These are phyloP conservation scores for Shiraia sp. DNA, from an alignment of 2,329 filamentous ascomycete genomes.

Conservation along the genomic window DNA sequence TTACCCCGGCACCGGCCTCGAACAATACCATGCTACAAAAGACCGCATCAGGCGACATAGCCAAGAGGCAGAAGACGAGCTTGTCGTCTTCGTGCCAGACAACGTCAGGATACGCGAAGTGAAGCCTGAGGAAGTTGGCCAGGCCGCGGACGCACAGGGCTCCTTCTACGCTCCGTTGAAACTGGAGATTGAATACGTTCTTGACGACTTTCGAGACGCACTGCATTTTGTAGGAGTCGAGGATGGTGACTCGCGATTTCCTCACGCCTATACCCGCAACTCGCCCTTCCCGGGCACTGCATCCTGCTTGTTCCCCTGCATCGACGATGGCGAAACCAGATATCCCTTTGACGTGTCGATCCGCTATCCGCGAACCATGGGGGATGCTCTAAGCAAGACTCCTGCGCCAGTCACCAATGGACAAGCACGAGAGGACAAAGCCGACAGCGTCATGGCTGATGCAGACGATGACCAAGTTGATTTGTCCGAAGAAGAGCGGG, in stretches of 20 bases:
- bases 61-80: constrained; percentile 59
- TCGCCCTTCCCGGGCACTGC: constrained; percentile 76
- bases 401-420: constrained; percentile 23
- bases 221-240: constrained; percentile 89
- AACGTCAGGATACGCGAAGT: constrained; percentile 65
- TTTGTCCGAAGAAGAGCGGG: constrained; percentile 76
- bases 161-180: constrained; percentile 61
- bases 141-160: constrained; percentile 28
- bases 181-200: constrained; percentile 75
- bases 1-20: constrained; percentile 64
- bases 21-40: constrained; percentile 77
- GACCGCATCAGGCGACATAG: constrained; percentile 66
- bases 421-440: constrained; percentile 23
- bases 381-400: constrained; percentile 64
- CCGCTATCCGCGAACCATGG: constrained; percentile 81
- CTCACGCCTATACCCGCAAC: constrained; percentile 88
- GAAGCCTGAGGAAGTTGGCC: constrained; percentile 54
- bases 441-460: constrained; percentile 39
- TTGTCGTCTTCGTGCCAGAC: constrained; percentile 63
- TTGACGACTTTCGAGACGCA: constrained; percentile 78
- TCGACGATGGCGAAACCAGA: constrained; percentile 81
- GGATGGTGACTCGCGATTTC: constrained; percentile 78
- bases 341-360: constrained; percentile 89
- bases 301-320: constrained; percentile 87
- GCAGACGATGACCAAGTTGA: constrained; percentile 46